A percentile compares a stretch with the other conserved stretches of the same genome.
These are phyloP conservation scores for Heteromeles arbutifolia DNA, from an alignment of 306 rosid genomes.

Conservation along the genomic window DNA sequence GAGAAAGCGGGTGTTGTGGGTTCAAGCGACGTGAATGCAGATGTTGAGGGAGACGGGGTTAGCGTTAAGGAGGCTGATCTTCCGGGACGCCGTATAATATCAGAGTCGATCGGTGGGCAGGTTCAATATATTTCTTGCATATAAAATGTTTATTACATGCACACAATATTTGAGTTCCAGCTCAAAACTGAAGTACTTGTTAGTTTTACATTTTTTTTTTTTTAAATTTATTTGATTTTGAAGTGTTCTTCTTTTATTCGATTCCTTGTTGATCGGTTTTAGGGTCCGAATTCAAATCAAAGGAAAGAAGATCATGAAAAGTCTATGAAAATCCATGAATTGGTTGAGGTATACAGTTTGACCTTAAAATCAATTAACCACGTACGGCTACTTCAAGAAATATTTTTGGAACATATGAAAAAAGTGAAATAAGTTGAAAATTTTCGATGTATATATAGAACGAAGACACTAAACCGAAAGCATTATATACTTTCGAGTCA, in stretches of 20 bases:
- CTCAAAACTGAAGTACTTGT: too few species aligned
- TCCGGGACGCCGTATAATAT: conserved; percentile 17
- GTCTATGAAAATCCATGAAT: conserved; percentile 20
- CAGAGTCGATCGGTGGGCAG: conserved; percentile 42
- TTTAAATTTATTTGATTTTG: not conserved
- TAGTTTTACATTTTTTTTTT: not conserved
- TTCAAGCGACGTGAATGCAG: conserved; percentile 4
- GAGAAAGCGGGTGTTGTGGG: conserved; percentile 33
- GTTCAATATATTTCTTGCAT: conserved; percentile 8
- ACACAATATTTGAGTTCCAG: not conserved
- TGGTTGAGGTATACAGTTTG: conserved; percentile 20
- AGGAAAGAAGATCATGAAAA: conserved; percentile 22
- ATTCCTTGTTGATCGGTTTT: conserved; percentile 18
- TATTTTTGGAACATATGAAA: too few species aligned
- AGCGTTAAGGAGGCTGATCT: conserved; percentile 16
- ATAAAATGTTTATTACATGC: not conserved
- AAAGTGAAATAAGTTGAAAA: too few species aligned
- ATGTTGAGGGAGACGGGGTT: not conserved
- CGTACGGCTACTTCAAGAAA: not conserved
- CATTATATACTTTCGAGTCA: too few species aligned
- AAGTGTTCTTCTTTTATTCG: conserved; percentile 1
- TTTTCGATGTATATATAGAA: too few species aligned
- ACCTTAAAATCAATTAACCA: not conserved
- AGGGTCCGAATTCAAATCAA: conserved; percentile 27
- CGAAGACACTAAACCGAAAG: too few species aligned